phyloP scores from a whole-genome alignment of 2,329 filamentous ascomycete species.

The Thelonectria blattea region DNA sequence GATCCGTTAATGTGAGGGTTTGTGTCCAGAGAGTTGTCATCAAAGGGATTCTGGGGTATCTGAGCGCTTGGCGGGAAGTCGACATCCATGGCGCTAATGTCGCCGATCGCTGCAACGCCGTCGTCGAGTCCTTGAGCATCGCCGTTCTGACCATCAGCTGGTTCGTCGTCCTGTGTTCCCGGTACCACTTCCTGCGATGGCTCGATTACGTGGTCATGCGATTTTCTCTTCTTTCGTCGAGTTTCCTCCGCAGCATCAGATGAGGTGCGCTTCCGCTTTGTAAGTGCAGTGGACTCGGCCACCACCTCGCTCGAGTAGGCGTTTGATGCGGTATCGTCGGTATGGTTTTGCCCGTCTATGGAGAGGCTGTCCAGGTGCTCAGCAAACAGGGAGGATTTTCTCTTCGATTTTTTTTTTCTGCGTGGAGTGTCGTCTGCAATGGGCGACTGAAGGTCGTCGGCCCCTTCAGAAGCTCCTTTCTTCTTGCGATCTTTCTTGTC shows the following conservation, averaged over 20 bases:
- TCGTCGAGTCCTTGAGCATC: slow-evolving; percentile 39
- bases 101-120: slow-evolving; percentile 25
- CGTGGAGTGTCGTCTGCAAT: slow-evolving; percentile 28
- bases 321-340: slow-evolving; percentile 19
- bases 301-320: slow-evolving; percentile 27
- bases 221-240: slow-evolving; percentile 43
- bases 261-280: slow-evolving; percentile 44
- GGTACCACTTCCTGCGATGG: slow-evolving; percentile 29
- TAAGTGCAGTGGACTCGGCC: slow-evolving; percentile 28
- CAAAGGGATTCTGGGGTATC: slow-evolving; percentile 12
- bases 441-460: slow-evolving; percentile 23
- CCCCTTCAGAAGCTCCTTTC: slow-evolving; percentile 26
- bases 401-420: slow-evolving; percentile 39
- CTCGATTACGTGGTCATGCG: slow-evolving; percentile 31
- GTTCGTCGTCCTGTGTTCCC: slow-evolving; percentile 29
- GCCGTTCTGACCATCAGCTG: slow-evolving; percentile 29
- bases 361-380: slow-evolving; percentile 33
- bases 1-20: slow-evolving; percentile 19
- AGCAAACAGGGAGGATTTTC: slow-evolving; percentile 22
- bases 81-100: slow-evolving; percentile 33
- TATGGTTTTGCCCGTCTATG: slow-evolving; percentile 14
- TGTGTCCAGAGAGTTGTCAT: slow-evolving; percentile 19
- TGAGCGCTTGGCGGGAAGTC: slow-evolving; percentile 24
- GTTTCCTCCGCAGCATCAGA: slow-evolving; percentile 41
- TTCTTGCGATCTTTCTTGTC: slow-evolving; percentile 43